These are phyloP conservation scores for Malassezia nana DNA, from an alignment of 1,284 basidiomycete species.

Conservation along the genomic window DNA sequence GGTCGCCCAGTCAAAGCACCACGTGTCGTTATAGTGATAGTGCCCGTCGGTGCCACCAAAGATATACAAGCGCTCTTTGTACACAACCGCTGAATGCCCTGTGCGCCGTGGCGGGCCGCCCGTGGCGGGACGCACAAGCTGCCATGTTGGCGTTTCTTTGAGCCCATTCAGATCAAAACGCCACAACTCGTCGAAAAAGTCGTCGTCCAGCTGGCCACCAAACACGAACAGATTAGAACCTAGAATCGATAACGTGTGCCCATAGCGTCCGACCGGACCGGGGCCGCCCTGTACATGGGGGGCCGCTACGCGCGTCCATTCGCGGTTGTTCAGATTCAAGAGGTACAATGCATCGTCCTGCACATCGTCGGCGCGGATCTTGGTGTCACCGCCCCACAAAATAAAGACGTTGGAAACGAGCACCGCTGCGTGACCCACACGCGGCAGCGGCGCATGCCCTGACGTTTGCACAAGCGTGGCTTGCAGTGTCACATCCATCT, in stretches of 20 bases:
- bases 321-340: slow-evolving; percentile 75
- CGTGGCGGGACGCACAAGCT: slow-evolving; percentile 59
- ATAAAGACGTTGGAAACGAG: slow-evolving; percentile 91
- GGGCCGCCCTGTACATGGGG: slow-evolving; percentile 44
- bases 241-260: slow-evolving; percentile 87
- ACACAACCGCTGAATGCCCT: slow-evolving; percentile 80
- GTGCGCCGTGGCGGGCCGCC: slow-evolving; percentile 76
- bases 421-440: slow-evolving; percentile 91
- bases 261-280: slow-evolving; percentile 76
- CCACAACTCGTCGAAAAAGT: slow-evolving; percentile 90
- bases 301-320: slow-evolving; percentile 73
- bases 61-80: slow-evolving; percentile 69
- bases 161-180: slow-evolving; percentile 68
- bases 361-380: slow-evolving; percentile 61
- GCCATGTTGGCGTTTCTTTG: slow-evolving; percentile 54
- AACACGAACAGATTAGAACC: slow-evolving; percentile 88
- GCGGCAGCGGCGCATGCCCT: slow-evolving; percentile 76
- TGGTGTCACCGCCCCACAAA: slow-evolving; percentile 95
- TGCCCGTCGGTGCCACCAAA: slow-evolving; percentile 97
- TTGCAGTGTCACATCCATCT: slow-evolving; percentile 53
- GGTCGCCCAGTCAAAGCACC: slow-evolving; percentile 79
- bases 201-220: slow-evolving; percentile 79
- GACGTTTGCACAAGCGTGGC: slow-evolving; percentile 56
- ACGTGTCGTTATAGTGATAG: slow-evolving; percentile 99
- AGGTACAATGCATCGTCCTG: slow-evolving; percentile 91